Percentiles rank a stretch among this genome's conserved stretches.
These are phyloP conservation scores for Flaveria bidentis DNA, from an alignment of 129 eudicot genomes.

Conservation along the genomic window DNA sequence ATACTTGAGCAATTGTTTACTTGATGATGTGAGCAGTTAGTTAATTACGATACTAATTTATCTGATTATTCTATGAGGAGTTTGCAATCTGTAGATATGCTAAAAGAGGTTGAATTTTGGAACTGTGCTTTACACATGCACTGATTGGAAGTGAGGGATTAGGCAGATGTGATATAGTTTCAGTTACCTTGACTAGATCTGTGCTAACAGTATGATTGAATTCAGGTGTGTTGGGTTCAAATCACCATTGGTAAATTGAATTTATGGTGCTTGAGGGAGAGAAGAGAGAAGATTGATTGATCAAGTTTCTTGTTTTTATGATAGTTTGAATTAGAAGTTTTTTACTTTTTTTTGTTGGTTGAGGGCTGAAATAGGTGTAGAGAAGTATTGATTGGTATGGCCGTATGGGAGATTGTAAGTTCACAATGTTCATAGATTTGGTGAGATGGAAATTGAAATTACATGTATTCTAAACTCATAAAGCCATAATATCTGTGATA, in stretches of 20 bases:
- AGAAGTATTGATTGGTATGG: slow-evolving; percentile 4
- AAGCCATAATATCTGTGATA: not conserved
- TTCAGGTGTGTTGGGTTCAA: not conserved
- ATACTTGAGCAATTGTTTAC: not conserved
- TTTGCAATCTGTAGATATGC: slow-evolving; percentile 4
- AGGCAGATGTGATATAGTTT: not conserved
- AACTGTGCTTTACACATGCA: not conserved
- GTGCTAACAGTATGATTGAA: slow-evolving; percentile 2
- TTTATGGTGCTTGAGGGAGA: slow-evolving; percentile 14
- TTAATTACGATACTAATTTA: not conserved
- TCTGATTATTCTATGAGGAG: slow-evolving; percentile 1
- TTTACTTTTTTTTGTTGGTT: not conserved
- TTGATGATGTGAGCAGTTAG: not conserved
- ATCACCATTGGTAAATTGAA: slow-evolving; percentile 5
- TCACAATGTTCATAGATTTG: not conserved
- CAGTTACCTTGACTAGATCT: slow-evolving; percentile 19
- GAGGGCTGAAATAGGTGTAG: slow-evolving; percentile 12
- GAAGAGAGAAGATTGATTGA: not conserved
- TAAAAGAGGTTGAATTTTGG: not conserved
- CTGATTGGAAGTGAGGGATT: not conserved
- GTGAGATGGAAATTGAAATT: slow-evolving; percentile 4
- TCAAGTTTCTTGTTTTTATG: not conserved
- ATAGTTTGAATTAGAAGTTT: not conserved
- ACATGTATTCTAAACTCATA: not conserved
- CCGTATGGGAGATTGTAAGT: not conserved